Conservation (phyloP, 208 protist genomes). For the Leptomonas seymouri region DNA sequence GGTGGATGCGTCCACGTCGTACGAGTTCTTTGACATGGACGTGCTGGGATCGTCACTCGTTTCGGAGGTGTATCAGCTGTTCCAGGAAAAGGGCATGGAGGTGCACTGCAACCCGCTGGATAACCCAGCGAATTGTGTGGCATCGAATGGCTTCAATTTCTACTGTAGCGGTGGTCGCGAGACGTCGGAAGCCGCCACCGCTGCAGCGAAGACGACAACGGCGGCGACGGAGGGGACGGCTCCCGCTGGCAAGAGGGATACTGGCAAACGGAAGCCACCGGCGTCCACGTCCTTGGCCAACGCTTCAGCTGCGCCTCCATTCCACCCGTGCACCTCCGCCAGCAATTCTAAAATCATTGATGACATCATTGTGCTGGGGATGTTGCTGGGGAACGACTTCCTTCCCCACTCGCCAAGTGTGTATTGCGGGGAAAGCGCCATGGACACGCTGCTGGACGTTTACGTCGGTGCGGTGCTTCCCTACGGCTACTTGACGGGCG, state of each 20-base stretch:
- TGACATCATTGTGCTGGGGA: slow-evolving; percentile 80
- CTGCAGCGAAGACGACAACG: not conserved
- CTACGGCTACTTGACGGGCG: slow-evolving; percentile 79
- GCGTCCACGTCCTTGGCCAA: not conserved
- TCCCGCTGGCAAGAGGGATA: not conserved
- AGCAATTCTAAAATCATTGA: slow-evolving; percentile 86
- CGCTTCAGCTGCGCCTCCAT: slow-evolving; percentile 16
- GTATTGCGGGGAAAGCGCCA: slow-evolving; percentile 77
- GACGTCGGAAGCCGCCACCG: not conserved
- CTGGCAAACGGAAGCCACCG: not conserved
- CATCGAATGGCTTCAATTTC: slow-evolving; percentile 66
- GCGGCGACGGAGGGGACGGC: not conserved
- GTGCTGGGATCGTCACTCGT: slow-evolving; percentile 54
- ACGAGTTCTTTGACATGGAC: slow-evolving; percentile 82
- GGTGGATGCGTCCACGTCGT: slow-evolving; percentile 23
- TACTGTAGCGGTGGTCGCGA: slow-evolving; percentile 20
- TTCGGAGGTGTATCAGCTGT: slow-evolving; percentile 76
- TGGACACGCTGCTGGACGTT: slow-evolving; percentile 81
- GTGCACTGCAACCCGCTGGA: slow-evolving; percentile 18
- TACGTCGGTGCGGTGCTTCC: slow-evolving; percentile 82
- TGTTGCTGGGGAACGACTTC: slow-evolving; percentile 89
- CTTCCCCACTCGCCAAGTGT: slow-evolving; percentile 70
- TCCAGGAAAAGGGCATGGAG: slow-evolving; percentile 40
- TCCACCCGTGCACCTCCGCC: slow-evolving; percentile 62
- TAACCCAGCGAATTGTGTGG: slow-evolving; percentile 23